Percentiles rank a stretch among this genome's conserved stretches.
Conservation (phyloP, 768 basidiomycete genomes). For the Suillus occidentalis region DNA sequence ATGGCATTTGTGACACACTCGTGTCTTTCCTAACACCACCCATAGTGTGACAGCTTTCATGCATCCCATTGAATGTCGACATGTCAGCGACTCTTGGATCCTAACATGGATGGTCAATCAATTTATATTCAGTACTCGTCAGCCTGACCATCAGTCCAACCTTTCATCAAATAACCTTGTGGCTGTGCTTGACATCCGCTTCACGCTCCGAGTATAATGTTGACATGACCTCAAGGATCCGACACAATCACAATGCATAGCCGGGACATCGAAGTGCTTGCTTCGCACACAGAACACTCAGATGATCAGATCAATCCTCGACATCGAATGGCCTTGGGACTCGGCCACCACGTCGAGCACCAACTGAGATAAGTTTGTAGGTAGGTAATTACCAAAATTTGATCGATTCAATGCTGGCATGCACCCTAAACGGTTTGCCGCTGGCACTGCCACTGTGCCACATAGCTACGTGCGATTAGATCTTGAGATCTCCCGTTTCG, state of each 20-base stretch:
- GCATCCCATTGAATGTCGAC: too few relatives aligned
- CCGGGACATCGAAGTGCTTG: not conserved
- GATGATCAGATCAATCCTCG: not conserved
- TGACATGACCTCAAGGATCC: not conserved
- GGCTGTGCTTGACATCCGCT: not conserved
- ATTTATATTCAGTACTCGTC: too few relatives aligned
- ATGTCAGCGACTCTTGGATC: too few relatives aligned
- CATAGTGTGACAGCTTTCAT: too few relatives aligned
- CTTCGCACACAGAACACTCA: not conserved
- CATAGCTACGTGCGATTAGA: too few relatives aligned
- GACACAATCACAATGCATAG: not conserved
- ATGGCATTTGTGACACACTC: too few relatives aligned
- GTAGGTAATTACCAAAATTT: not conserved
- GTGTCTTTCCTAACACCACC: too few relatives aligned
- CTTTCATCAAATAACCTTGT: not conserved
- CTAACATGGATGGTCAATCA: too few relatives aligned
- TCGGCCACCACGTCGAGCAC: not conserved
- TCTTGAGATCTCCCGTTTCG: too few relatives aligned
- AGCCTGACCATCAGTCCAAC: not conserved
- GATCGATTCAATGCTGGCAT: too few relatives aligned
- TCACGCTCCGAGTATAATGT: not conserved
- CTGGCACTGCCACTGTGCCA: too few relatives aligned
- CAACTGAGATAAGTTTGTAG: not conserved
- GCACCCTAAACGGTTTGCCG: too few relatives aligned
- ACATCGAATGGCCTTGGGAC: not conserved